These are phyloP conservation scores for Medicago arabica DNA, from an alignment of 306 rosid genomes.

Conservation along the genomic window DNA sequence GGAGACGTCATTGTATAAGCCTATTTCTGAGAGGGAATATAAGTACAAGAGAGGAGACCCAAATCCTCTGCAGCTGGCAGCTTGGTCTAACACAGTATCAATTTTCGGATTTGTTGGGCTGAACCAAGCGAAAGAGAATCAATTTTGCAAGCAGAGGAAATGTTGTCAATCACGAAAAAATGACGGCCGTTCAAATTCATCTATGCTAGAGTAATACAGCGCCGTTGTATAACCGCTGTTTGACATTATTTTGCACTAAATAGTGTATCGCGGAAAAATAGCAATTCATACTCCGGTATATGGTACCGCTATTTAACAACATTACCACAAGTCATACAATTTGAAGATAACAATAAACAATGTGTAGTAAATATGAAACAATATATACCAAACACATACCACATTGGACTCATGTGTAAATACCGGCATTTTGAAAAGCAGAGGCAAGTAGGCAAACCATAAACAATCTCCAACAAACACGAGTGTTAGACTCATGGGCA, in stretches of 20 bases:
- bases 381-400: not conserved
- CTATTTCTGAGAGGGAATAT: not conserved
- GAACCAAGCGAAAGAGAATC: too few species aligned
- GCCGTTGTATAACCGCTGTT: too few species aligned
- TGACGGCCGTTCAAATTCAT: not conserved
- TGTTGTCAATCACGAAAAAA: not conserved
- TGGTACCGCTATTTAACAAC: not conserved
- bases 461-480: too few species aligned
- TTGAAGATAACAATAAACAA: not conserved
- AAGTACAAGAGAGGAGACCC: not conserved
- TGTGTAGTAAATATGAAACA: conserved; percentile 4
- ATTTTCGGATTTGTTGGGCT: too few species aligned
- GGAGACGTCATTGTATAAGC: not conserved
- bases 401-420: conserved; percentile 12
- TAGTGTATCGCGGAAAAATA: too few species aligned
- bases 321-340: not conserved
- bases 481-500: too few species aligned
- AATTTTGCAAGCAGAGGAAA: not conserved
- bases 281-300: not conserved
- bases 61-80: not conserved
- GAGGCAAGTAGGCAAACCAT: conserved; percentile 14
- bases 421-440: conserved; percentile 23
- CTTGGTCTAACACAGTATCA: not conserved
- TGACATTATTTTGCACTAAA: not conserved
- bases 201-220: not conserved